These are phyloP conservation scores for Pseudogymnoascus sp. DNA, from an alignment of 2,329 filamentous ascomycete species.

Conservation along the genomic window DNA sequence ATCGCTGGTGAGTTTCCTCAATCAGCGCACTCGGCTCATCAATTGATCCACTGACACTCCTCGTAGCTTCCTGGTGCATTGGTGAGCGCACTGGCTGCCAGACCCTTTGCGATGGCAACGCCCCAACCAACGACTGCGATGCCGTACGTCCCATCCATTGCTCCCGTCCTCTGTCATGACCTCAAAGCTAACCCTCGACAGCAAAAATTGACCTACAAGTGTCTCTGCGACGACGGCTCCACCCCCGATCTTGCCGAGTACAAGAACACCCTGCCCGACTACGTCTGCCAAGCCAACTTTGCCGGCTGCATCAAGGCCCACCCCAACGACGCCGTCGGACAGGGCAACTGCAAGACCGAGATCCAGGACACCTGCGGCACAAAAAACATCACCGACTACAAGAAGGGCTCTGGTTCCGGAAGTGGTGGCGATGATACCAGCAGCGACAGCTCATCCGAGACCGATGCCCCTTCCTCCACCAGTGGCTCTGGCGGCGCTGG, in stretches of 20 bases:
- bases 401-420: slow-evolving; percentile 23
- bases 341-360: slow-evolving; percentile 38
- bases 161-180: background rate
- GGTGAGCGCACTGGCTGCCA: slow-evolving; percentile 54
- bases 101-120: slow-evolving; percentile 46
- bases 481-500: slow-evolving; percentile 16
- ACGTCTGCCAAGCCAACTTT: slow-evolving; percentile 49
- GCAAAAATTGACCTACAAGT: slow-evolving; percentile 46
- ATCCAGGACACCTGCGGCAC: slow-evolving; percentile 43
- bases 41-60: slow-evolving; percentile 13
- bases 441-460: slow-evolving; percentile 19
- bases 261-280: slow-evolving; percentile 51
- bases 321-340: slow-evolving; percentile 38
- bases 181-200: slow-evolving; percentile 21
- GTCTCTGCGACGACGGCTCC: slow-evolving; percentile 49
- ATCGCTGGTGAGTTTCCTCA: slow-evolving; percentile 26
- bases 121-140: slow-evolving; percentile 47
- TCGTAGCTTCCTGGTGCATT: slow-evolving; percentile 47
- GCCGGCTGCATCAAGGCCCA: slow-evolving; percentile 39
- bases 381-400: slow-evolving; percentile 32
- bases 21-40: background rate
- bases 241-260: slow-evolving; percentile 46
- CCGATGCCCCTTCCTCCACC: slow-evolving; percentile 21
- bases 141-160: slow-evolving; percentile 38
- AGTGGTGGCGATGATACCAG: slow-evolving; percentile 24